Conservation (phyloP, 495 filamentous ascomycete species). For the Penicillium fimorum region DNA sequence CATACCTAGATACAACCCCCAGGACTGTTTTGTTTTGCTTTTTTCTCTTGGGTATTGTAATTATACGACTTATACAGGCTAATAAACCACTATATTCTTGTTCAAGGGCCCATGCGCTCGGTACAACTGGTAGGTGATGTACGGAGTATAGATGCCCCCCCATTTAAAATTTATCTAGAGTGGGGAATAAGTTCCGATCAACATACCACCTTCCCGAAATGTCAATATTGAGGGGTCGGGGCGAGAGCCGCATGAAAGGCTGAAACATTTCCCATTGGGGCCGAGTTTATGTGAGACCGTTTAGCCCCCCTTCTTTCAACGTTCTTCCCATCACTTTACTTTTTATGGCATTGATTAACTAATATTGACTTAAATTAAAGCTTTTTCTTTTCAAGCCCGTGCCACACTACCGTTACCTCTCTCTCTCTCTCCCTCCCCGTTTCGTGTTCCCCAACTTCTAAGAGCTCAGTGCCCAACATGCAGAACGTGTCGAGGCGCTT, state of each 20-base stretch:
- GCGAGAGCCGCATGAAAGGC: conserved; percentile 29
- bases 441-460: not conserved
- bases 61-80: not conserved
- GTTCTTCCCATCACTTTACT: conserved; percentile 9
- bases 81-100: not conserved
- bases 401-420: conserved; percentile 3
- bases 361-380: not conserved
- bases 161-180: not conserved
- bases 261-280: conserved; percentile 21
- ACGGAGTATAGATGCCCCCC: not conserved
- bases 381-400: conserved; percentile 5
- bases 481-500: conserved; percentile 76
- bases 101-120: not conserved
- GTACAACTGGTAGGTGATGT: not conserved
- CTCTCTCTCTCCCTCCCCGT: conserved; percentile 4
- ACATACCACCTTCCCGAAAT: not conserved
- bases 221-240: not conserved
- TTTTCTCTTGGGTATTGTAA: not conserved
- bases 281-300: conserved; percentile 3
- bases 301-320: conserved; percentile 2
- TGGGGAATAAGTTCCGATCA: conserved; percentile 7
- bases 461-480: conserved; percentile 52
- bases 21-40: too few relatives aligned
- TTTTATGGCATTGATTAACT: conserved; percentile 1
- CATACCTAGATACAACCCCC: not conserved